Conservation (phyloP, 352 stramenopile species). For the Pilasporangium apinafurcum region DNA sequence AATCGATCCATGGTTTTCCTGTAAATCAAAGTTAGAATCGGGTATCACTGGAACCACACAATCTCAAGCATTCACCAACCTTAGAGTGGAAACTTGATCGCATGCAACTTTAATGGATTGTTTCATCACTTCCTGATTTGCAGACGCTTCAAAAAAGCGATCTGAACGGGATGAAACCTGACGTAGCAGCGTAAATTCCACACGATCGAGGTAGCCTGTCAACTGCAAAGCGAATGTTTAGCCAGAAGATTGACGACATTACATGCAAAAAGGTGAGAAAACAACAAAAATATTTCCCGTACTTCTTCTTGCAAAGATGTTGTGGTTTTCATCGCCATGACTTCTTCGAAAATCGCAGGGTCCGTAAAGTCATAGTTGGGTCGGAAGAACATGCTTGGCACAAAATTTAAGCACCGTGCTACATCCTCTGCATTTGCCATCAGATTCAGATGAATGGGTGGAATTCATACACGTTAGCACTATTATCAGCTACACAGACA, state of each 20-base stretch:
- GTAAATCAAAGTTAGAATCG: neutral
- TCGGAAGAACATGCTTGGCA: constrained; percentile 80
- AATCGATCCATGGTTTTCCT: constrained; percentile 81
- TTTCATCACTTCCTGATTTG: constrained; percentile 84
- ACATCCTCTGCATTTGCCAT: constrained; percentile 53
- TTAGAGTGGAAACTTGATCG: constrained; percentile 71
- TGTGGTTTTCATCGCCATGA: constrained; percentile 61
- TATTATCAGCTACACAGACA: neutral
- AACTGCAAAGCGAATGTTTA: constrained; percentile 24
- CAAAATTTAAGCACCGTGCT: constrained; percentile 61
- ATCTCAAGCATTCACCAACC: constrained; percentile 25
- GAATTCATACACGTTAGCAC: neutral
- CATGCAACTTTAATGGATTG: constrained; percentile 72
- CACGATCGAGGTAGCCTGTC: constrained; percentile 73
- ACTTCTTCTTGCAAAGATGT: constrained; percentile 67
- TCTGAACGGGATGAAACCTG: constrained; percentile 82
- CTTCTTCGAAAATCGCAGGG: constrained; percentile 69
- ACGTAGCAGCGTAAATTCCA: constrained; percentile 80
- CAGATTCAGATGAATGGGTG: neutral
- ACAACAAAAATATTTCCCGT: neutral
- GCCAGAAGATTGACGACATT: neutral
- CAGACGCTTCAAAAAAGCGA: constrained; percentile 80
- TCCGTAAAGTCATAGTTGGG: constrained; percentile 73
- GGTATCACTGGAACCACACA: neutral
- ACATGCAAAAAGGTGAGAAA: neutral